Percentiles rank a stretch among this genome's conserved stretches.
Evolutionary conservation across 805 yeast genomes (phyloP).

Genomic region (Candida jianshihensis): DNA sequence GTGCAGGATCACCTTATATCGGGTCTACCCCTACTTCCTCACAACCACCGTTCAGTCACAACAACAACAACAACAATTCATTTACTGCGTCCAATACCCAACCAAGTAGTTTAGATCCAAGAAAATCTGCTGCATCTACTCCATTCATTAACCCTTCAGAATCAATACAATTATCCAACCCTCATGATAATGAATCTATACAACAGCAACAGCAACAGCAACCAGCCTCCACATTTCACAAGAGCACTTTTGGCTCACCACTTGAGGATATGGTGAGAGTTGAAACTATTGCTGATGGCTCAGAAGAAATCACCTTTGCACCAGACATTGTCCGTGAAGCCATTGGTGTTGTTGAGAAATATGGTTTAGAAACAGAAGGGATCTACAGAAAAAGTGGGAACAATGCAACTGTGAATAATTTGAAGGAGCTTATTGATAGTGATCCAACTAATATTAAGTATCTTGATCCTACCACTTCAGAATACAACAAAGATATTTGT

Average conservation of each 20-base stretch:
- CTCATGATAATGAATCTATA: too few species aligned
- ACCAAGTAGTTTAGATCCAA: too few species aligned
- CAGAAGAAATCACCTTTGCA: conserved; percentile 40
- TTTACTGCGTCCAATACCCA: too few species aligned
- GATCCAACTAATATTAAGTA: conserved; percentile 63
- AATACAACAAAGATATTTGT: conserved; percentile 76
- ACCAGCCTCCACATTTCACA: too few species aligned
- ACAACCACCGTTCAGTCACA: too few species aligned
- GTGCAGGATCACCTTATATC: conserved; percentile 7
- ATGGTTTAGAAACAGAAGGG: conserved; percentile 84
- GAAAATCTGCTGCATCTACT: too few species aligned
- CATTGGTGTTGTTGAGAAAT: conserved; percentile 75
- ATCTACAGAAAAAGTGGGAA: conserved; percentile 84
- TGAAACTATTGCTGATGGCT: conserved; percentile 87
- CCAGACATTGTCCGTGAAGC: conserved; percentile 88
- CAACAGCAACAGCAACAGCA: too few species aligned
- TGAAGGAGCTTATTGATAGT: conserved; percentile 62
- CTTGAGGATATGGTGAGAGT: conserved; percentile 69
- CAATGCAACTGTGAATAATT: conserved; percentile 61
- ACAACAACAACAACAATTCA: conserved; percentile 2
- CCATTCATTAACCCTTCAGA: too few species aligned
- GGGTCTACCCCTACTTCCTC: not conserved
- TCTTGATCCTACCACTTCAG: conserved; percentile 45
- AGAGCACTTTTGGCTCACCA: conserved; percentile 84
- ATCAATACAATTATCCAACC: too few species aligned